Evolutionary conservation across 2,329 filamentous ascomycete species (phyloP), one percentile per base, ranked within the genome.

Genomic region (Pyrenophora graminea): DNA sequence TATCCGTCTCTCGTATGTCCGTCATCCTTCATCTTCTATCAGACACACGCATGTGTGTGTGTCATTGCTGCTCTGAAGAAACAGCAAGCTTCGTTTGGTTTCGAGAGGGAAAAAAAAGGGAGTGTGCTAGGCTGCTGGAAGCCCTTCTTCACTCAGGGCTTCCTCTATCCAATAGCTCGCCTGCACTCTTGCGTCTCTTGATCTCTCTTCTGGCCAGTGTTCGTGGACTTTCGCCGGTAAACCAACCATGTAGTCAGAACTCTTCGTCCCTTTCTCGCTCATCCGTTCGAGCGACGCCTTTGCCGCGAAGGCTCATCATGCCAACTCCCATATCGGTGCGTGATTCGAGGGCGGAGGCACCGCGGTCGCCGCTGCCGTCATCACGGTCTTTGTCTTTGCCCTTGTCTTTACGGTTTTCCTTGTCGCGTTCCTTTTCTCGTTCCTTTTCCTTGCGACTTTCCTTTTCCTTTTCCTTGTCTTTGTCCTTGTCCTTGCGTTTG

Each of bases 181-280:
- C 62, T 21, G 66, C 66, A 40, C 68, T 71, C 58, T 68, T 70
- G 17, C 68, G 46, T 12, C 68, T 38, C 49, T 59, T 60, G 25
- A 71, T 44, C 39, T 71, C 68, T 13, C 61, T 54, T 44, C 56
- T 56, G 2, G 48, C 53, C 10, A 59, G 19, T 15, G 38, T 37
- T 34, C 40, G 44, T 1, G 55, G 45, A 44, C 52, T 62, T 27
- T 58, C 57, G n/a, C 68, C 69, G 2, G 63, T 61, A 30, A 69
- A 72, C 69, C 67, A 71, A 37, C 67, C 68, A 67, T 69, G 61
- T 63, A 71, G 64, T 72, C 71, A 70, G 55, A 67, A 66, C 21
- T 72, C 66, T 15, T 67, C 67, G 31, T 64, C 64, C 3, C 44
- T 36, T 43, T 36, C 44, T 33, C 39, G 31, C 32, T 32, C 38